Evolutionary conservation across 805 yeast genomes (phyloP), one percentile per base, ranked within the genome.

Genomic region (Helenozyma rhizophorensis): DNA sequence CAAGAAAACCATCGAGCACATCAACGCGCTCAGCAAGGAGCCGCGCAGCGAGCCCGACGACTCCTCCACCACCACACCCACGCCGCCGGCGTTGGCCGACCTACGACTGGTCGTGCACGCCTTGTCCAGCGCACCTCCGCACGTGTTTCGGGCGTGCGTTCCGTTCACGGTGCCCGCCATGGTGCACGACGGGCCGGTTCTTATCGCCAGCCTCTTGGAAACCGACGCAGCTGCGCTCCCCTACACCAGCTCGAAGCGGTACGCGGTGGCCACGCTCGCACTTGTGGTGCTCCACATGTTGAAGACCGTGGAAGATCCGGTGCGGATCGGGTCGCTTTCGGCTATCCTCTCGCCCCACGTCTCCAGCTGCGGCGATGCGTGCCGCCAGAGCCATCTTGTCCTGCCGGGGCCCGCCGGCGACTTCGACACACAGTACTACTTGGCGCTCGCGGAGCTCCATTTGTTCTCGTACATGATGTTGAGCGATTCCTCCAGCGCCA

Each of bases 1-100:
- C 30, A 45, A 46, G 30, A 59, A 56, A 39, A 62, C 68, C 12
- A 38, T 65, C 30, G 58, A 59, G 15, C 45, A 58, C 17, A 64
- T 65, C 42, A 40, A 32, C 29, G 29, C 39, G 25, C 25, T 50
- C 22, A 41, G 39, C 14, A 19, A 26, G 14, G 33, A 25, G 7
- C 16, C 24, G 11, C 24, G 27, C 13, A 25, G 21, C 12, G 15
- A 29, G 12, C 18, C 34, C 12, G 31, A 24, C 15, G 18, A 21
- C n/a, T 15, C 19, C 25, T 25, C 11, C 43, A 24, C 16, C 30
- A 21, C 27, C 39, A 36, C 25, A 11, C 16, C 18, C 14, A 25
- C 12, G 27, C 28, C 21, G 15, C 24, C 16, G 19, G 7, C 23
- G 23, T 35, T 28, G 14, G 33, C 42, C 8, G 34, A 23, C 16